phyloP scores from a whole-genome alignment of 805 yeast genomes.

The Metschnikowia sp. region DNA sequence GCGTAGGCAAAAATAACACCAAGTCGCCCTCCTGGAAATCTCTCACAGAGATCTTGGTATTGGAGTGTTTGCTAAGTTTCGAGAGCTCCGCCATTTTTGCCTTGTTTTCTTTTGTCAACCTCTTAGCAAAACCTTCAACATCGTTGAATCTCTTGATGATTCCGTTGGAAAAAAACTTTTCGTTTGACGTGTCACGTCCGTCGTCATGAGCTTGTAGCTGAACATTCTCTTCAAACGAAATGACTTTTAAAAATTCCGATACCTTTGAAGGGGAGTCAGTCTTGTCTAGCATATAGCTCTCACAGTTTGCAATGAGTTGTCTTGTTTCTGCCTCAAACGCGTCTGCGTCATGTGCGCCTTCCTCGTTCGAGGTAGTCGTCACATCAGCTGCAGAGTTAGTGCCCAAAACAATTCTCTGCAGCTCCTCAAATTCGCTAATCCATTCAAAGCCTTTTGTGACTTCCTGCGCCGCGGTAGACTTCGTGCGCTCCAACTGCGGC shows the following conservation, averaged over 20 bases:
- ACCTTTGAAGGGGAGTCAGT: conserved; percentile 7
- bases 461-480: conserved; percentile 37
- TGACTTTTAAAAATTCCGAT: conserved; percentile 18
- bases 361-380: background rate
- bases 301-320: conserved; percentile 1
- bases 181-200: conserved; percentile 4
- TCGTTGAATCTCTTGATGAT: conserved; percentile 77
- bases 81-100: conserved; percentile 46
- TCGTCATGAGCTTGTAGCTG: conserved; percentile 18
- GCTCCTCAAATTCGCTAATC: conserved; percentile 32
- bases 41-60: conserved; percentile 57
- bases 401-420: background rate
- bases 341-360: conserved; percentile 5
- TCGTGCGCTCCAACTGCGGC: conserved; percentile 14
- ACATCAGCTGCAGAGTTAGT: conserved; percentile 1
- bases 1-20: conserved; percentile 81
- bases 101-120: conserved; percentile 69
- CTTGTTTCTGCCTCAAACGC: conserved; percentile 5
- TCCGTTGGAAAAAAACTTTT: conserved; percentile 36
- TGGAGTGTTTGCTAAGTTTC: conserved; percentile 20
- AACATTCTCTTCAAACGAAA: conserved; percentile 29
- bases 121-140: conserved; percentile 86
- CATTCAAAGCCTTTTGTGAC: conserved; percentile 44
- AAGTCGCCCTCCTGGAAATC: conserved; percentile 71
- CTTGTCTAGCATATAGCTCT: background rate